Evolutionary conservation across 2,329 filamentous ascomycete genomes (phyloP).

Genomic region (Arthroderma sp.): DNA sequence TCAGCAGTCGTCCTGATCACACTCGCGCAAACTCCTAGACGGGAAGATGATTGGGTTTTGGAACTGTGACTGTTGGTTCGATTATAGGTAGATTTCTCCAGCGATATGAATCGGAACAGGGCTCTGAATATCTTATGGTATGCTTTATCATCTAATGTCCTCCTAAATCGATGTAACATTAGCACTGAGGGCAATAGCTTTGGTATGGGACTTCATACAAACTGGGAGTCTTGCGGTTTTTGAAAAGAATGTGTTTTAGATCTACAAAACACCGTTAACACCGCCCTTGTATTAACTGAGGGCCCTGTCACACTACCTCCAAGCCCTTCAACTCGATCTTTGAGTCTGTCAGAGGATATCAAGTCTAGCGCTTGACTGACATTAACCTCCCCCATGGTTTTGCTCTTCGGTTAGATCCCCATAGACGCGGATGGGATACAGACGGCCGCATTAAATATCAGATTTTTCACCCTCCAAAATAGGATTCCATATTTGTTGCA

Average conservation of each 20-base stretch:
- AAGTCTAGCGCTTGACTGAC: constrained; percentile 29
- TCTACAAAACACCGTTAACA: constrained; percentile 22
- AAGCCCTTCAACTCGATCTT: constrained; percentile 39
- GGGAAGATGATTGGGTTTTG: constrained; percentile 37
- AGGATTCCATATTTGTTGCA: no score
- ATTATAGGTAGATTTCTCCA: constrained; percentile 54
- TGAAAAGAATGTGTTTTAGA: constrained; percentile 42
- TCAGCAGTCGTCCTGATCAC: constrained; percentile 60
- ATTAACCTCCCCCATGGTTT: constrained; percentile 29
- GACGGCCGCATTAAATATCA: no score
- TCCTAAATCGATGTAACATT: constrained; percentile 14
- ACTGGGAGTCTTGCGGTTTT: constrained; percentile 33
- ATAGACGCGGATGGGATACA: no score
- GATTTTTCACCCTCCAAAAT: no score
- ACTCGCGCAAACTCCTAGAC: constrained; percentile 56
- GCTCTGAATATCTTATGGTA: constrained; percentile 72
- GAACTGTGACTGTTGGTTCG: constrained; percentile 41
- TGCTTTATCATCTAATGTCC: constrained; percentile 55
- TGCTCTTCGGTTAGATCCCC: no score
- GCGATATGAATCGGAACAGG: constrained; percentile 58
- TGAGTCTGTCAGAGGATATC: constrained; percentile 30
- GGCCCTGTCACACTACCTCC: constrained; percentile 22
- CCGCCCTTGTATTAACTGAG: background rate
- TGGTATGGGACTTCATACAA: constrained; percentile 18
- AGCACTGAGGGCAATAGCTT: no score